Percentiles rank a stretch among this genome's conserved stretches.
phyloP scores from a whole-genome alignment of 495 filamentous ascomycete genomes.

The Daldinia decipiens region DNA sequence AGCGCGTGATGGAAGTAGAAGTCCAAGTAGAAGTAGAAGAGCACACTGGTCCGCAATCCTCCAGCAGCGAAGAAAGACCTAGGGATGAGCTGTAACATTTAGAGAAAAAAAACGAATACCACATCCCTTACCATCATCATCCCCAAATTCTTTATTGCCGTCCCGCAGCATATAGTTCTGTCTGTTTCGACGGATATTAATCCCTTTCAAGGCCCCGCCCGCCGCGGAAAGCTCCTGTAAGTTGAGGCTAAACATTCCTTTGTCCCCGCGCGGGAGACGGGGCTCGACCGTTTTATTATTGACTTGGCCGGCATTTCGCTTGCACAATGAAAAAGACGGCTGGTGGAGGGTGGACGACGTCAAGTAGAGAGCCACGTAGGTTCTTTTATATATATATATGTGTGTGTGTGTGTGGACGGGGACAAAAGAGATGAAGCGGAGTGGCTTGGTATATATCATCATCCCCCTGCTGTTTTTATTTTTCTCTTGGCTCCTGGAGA shows the following conservation, averaged over 20 bases:
- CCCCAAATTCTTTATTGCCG: neutral
- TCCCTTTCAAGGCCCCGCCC: neutral
- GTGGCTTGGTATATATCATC: neutral
- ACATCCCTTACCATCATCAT: neutral
- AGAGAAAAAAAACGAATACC: conserved; percentile 1
- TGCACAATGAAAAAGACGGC: conserved; percentile 18
- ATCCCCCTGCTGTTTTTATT: neutral
- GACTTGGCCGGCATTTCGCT: conserved; percentile 11
- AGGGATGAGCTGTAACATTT: conserved; percentile 56
- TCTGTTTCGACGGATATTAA: conserved; percentile 42
- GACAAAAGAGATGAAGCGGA: neutral
- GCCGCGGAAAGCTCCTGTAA: conserved; percentile 18
- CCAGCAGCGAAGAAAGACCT: conserved; percentile 45
- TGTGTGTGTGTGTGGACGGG: neutral
- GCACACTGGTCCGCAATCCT: conserved; percentile 45
- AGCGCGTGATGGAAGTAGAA: conserved; percentile 79
- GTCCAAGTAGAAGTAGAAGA: conserved; percentile 43
- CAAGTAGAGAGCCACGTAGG: conserved; percentile 12
- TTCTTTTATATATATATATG: neutral
- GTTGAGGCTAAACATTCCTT: conserved; percentile 25
- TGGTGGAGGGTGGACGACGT: conserved; percentile 1
- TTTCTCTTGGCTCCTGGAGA: neutral
- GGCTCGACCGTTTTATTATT: conserved; percentile 28
- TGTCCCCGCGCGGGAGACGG: conserved; percentile 22
- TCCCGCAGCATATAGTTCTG: conserved; percentile 15